phyloP scores from a whole-genome alignment of 305 asterid genomes.

The Plantago rigida region DNA sequence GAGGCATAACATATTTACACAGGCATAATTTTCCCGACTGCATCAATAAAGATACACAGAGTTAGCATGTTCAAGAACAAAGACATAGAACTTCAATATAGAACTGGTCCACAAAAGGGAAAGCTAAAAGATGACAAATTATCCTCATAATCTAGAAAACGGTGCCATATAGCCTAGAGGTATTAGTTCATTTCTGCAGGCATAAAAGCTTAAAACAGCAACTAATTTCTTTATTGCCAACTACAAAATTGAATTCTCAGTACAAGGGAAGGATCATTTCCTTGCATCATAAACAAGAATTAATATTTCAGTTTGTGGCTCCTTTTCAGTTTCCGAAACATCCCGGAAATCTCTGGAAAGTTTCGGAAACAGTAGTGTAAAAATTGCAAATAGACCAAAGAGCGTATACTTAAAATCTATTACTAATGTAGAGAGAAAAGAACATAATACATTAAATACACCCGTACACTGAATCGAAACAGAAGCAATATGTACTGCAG shows the following conservation, averaged over 20 bases:
- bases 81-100: slow-evolving; percentile 10
- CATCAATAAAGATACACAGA: slow-evolving; percentile 25
- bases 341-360: too few species aligned
- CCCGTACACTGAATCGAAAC: too few species aligned
- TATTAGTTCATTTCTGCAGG: background rate
- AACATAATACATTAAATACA: too few species aligned
- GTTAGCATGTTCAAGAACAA: slow-evolving; percentile 26
- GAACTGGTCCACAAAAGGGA: slow-evolving; percentile 14
- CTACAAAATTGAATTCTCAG: background rate
- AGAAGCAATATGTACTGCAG: too few species aligned
- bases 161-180: background rate
- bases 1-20: slow-evolving; percentile 68
- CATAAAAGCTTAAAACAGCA: background rate
- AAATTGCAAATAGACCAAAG: too few species aligned
- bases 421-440: too few species aligned
- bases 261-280: background rate
- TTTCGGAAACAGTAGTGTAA: too few species aligned
- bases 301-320: too few species aligned
- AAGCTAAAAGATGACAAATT: background rate
- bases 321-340: too few species aligned
- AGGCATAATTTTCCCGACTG: slow-evolving; percentile 89
- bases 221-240: background rate
- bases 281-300: background rate
- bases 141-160: background rate
- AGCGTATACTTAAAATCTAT: too few species aligned